Base-by-base conservation (phyloP, 352 stramenopile genomes). In the Plasmopara muralis region DNA sequence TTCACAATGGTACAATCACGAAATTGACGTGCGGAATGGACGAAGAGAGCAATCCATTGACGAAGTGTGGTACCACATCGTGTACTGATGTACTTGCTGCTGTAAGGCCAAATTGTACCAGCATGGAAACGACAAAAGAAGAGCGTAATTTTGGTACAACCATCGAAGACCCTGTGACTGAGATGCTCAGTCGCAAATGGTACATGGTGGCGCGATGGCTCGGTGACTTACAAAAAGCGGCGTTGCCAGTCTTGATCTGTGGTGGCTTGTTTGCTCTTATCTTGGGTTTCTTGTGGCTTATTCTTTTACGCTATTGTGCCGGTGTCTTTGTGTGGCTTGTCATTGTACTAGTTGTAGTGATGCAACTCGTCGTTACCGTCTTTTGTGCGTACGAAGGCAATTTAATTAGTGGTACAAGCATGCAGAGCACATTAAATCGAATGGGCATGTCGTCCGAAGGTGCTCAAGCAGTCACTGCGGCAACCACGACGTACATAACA, bases 301-400 rank as follows among this genome's bases (percentile, higher is more conserved):
- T 93, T 0, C 48, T 87, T 52, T 64, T 93, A 28, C 77, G 77
- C 15, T 93, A 72, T 60, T 91, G 71, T 48, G 81, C 83, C 9
- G 75, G 81, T 1, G 52, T 88, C 30, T 89, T 92, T 45, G 81
- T 93, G 9, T 93, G 81, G 81, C 62, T 91, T 38, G 73, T 83
- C 13, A 76, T 93, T 47, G 59, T 89, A 5, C 48, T 85, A 16
- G 66, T 88, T 9, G 56, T 85, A 29, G 39, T 57, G 20, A 87
- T 89, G 66, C 72, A 84, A 49, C 58, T 89, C 30, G 60, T 79
- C 29, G 60, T 89, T 18, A 92, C 83, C 28, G 49, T 90, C 46
- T 89, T 89, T 58, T 88, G 75, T 20, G 81, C 81, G 10, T 86
- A 86, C 45, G 69, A 90, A 52, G 83, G 77, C 46, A 56, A 80